Evolutionary conservation across 2,329 filamentous ascomycete species (phyloP).

Genomic region (Fusarium kyushuense): DNA sequence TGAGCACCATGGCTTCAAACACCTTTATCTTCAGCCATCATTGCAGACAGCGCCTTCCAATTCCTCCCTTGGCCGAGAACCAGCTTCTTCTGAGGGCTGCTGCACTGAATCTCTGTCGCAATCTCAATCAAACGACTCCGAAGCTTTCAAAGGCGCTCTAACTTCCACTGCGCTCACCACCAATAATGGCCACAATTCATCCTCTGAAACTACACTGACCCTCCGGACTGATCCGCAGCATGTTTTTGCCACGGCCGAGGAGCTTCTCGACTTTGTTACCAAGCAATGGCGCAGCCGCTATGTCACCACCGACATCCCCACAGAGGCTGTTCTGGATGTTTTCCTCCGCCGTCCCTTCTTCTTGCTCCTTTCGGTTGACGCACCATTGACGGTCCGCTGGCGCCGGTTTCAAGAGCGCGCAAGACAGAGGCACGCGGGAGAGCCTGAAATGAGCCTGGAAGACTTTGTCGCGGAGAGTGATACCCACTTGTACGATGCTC

Average conservation of each 20-base stretch:
- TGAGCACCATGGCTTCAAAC: conserved; percentile 83
- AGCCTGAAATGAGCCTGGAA: conserved; percentile 59
- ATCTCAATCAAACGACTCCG: conserved; percentile 19
- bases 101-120: conserved; percentile 18
- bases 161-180: conserved; percentile 47
- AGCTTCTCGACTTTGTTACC: conserved; percentile 87
- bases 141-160: conserved; percentile 44
- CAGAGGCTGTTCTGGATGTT: conserved; percentile 77
- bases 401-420: conserved; percentile 71
- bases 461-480: conserved; percentile 73
- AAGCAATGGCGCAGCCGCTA: conserved; percentile 84
- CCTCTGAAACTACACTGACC: conserved; percentile 45
- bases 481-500: conserved; percentile 77
- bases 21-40: conserved; percentile 68
- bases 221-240: conserved; percentile 47
- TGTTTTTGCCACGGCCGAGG: conserved; percentile 71
- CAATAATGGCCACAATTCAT: conserved; percentile 43
- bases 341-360: conserved; percentile 89
- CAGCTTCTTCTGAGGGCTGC: conserved; percentile 24
- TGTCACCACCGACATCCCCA: conserved; percentile 86
- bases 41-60: conserved; percentile 16
- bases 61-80: conserved; percentile 16
- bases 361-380: conserved; percentile 90
- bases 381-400: conserved; percentile 87
- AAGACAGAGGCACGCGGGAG: conserved; percentile 32